phyloP scores from a whole-genome alignment of 164 flowering plant genomes.

The Annona squamosa region DNA sequence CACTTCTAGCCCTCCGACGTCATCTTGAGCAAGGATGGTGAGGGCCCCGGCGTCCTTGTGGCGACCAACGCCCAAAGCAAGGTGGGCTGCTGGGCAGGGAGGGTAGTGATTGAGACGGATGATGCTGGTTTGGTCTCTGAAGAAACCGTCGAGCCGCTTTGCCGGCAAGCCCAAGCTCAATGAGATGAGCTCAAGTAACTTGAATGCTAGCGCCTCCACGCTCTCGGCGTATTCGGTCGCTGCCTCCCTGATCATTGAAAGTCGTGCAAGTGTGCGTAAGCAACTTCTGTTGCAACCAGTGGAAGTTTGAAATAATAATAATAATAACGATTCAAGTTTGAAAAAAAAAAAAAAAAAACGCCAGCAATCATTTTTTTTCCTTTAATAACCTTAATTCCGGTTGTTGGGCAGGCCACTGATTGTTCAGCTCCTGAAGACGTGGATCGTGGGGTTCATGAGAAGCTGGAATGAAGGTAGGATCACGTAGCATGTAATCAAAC shows the following conservation, averaged over 20 bases:
- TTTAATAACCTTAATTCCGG: slow-evolving; percentile 29
- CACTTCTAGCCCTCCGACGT: slow-evolving; percentile 21
- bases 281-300: no score
- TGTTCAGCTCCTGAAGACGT: slow-evolving; percentile 21
- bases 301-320: no score
- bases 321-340: no score
- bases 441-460: slow-evolving; percentile 23
- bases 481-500: slow-evolving; percentile 35
- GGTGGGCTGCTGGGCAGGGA: slow-evolving; percentile 34
- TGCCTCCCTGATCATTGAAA: slow-evolving; percentile 16
- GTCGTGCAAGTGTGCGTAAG: neutral
- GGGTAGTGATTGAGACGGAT: slow-evolving; percentile 40
- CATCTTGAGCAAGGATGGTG: slow-evolving; percentile 19
- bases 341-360: no score
- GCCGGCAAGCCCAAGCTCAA: slow-evolving; percentile 31
- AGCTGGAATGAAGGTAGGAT: slow-evolving; percentile 33
- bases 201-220: slow-evolving; percentile 29
- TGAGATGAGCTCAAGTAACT: slow-evolving; percentile 32
- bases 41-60: slow-evolving; percentile 23
- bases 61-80: slow-evolving; percentile 26
- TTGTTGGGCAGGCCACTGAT: slow-evolving; percentile 54
- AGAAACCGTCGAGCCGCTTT: slow-evolving; percentile 23
- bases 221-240: slow-evolving; percentile 30
- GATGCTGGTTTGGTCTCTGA: slow-evolving; percentile 29
- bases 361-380: neutral